Conservation (phyloP, 805 yeast species). For the Wickerhamomyces sydowiorum region DNA sequence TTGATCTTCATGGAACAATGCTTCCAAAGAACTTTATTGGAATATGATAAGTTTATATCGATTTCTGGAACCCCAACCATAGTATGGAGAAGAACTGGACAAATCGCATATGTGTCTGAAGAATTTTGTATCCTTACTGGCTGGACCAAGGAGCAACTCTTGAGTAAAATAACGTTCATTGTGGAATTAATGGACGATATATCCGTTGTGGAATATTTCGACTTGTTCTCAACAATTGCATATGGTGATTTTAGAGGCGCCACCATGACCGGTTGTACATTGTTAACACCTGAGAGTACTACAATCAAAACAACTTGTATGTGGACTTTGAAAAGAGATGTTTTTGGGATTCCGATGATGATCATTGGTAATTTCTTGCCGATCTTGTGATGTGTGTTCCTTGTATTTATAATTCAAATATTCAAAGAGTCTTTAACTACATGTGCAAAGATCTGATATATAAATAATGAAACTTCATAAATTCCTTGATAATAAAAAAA, state of each 20-base stretch:
- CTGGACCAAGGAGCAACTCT: conserved; percentile 69
- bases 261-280: conserved; percentile 81
- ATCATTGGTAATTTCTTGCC: conserved; percentile 91
- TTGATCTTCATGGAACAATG: conserved; percentile 94
- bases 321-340: conserved; percentile 93
- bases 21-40: conserved; percentile 85
- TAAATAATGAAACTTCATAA: no score
- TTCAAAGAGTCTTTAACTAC: no score
- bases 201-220: conserved; percentile 83
- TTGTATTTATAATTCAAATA: no score
- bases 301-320: conserved; percentile 71
- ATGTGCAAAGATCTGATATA: no score
- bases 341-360: conserved; percentile 97
- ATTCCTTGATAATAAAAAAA: background rate
- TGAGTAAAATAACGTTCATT: conserved; percentile 64
- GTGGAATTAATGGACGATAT: conserved; percentile 82
- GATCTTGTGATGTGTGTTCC: conserved; percentile 32
- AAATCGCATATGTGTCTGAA: conserved; percentile 90
- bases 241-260: conserved; percentile 88
- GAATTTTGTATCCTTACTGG: conserved; percentile 91
- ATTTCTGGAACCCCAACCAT: conserved; percentile 91
- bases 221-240: conserved; percentile 76
- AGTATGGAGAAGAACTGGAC: conserved; percentile 95
- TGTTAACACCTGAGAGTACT: conserved; percentile 53
- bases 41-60: conserved; percentile 79